phyloP scores from a whole-genome alignment of 73 alveolate species.

The Paramecium caudatum region DNA sequence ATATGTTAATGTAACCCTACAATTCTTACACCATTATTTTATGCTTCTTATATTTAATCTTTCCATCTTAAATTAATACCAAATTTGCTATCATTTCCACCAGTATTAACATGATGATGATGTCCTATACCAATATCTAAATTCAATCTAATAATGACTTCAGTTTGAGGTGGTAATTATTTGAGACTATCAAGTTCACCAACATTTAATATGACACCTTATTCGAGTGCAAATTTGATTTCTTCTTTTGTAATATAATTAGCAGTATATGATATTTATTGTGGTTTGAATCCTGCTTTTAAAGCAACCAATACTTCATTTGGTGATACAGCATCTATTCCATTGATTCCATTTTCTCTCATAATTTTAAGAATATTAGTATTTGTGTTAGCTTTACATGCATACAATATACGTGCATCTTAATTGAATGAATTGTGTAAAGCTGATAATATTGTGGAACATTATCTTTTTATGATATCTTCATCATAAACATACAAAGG shows the following conservation, averaged over 20 bases:
- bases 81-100: slow-evolving; percentile 74
- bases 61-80: slow-evolving; percentile 72
- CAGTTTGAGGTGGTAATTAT: neutral
- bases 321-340: slow-evolving; percentile 78
- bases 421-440: neutral
- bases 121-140: slow-evolving; percentile 73
- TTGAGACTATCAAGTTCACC: slow-evolving; percentile 72
- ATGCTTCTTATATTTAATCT: neutral
- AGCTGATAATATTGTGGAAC: neutral
- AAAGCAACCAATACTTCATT: slow-evolving; percentile 63
- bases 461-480: slow-evolving; percentile 10
- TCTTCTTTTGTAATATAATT: slow-evolving; percentile 71
- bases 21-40: slow-evolving; percentile 61
- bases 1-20: slow-evolving; percentile 74
- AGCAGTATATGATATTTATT: slow-evolving; percentile 69
- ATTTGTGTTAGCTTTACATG: slow-evolving; percentile 75
- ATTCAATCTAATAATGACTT: slow-evolving; percentile 71
- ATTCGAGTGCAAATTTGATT: slow-evolving; percentile 25
- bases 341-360: slow-evolving; percentile 70
- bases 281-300: slow-evolving; percentile 38
- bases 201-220: slow-evolving; percentile 65
- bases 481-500: slow-evolving; percentile 54
- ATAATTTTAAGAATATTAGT: slow-evolving; percentile 42
- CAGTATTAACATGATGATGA: slow-evolving; percentile 69
- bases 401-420: slow-evolving; percentile 68